Evolutionary conservation across 1,284 basidiomycete species (phyloP), one percentile per base, ranked within the genome.

Genomic region (Erythrobasidium hasegawianum): DNA sequence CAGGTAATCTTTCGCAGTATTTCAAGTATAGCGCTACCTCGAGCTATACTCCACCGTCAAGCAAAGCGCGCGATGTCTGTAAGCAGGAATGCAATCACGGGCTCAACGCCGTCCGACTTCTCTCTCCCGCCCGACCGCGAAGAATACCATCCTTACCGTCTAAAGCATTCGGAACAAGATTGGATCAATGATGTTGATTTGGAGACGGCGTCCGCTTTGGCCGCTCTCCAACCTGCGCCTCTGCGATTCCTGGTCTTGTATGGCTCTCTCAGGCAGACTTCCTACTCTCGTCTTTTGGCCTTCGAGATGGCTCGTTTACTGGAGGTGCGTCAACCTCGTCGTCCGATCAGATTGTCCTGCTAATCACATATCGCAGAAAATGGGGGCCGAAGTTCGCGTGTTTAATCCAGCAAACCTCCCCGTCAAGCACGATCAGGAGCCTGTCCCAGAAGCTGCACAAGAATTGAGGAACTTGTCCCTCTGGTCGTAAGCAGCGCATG

Each of bases 251-350:
- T 78, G 41, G 74, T 78, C 0, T 67, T 78, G 1, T 78, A 78
- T 59, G 77, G 77, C 0, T 74, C 72, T 27, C 61, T 77, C 24
- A 49, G 77, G 16, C 70, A 75, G 67, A 77, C 77, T 2, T 79
- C 78, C 0, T 79, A 74, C 68, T 78, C 77, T 0, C 68, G 71
- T 13, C 68, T 79, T 4, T 74, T 77, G 58, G 76, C 77, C 3
- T 78, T 64, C 62, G 78, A 79, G 67, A 75, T 76, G 4, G 70
- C 76, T 0, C 68, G 78, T 5, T 70, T 79, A 13, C 69, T 79
- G 9, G 65, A 75, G 38, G 68, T 66, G 2, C 64, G 54, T 38
- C 9, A 18, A 52, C 5, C 4, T n/a, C 49, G n/a, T 8, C n/a
- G 33, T 39, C 26, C 14, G 22, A 40, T 13, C 1, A 24, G 40